Percentiles rank a stretch among this genome's conserved stretches.
Conservation (phyloP, 495 filamentous ascomycete species). For the Hypoxylon crocopeplum region DNA sequence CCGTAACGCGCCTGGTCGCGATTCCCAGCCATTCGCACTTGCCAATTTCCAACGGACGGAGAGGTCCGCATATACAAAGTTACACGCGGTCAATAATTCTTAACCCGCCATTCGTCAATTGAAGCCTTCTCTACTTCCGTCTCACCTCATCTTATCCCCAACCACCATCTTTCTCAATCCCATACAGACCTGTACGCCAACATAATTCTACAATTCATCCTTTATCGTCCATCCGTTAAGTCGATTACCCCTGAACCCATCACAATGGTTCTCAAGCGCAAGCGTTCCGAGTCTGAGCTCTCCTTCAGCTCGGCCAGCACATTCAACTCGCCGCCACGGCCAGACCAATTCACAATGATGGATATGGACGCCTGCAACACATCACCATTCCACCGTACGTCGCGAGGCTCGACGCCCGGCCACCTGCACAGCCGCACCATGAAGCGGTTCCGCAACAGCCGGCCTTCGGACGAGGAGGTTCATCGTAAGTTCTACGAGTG, state of each 20-base stretch:
- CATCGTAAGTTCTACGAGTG: slow-evolving; percentile 49
- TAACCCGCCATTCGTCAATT: slow-evolving; percentile 27
- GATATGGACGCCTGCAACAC: slow-evolving; percentile 21
- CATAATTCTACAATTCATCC: not conserved
- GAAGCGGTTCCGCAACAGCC: slow-evolving; percentile 58
- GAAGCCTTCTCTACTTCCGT: slow-evolving; percentile 2
- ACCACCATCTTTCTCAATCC: too few species aligned
- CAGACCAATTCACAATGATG: slow-evolving; percentile 23
- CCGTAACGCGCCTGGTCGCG: slow-evolving; percentile 31
- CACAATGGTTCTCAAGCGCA: slow-evolving; percentile 58
- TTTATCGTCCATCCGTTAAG: not conserved
- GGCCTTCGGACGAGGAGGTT: slow-evolving; percentile 55
- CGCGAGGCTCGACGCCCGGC: slow-evolving; percentile 13
- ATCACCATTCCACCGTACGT: slow-evolving; percentile 10
- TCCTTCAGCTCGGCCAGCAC: slow-evolving; percentile 44
- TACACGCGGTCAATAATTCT: slow-evolving; percentile 1
- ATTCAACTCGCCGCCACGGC: slow-evolving; percentile 45
- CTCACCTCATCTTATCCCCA: slow-evolving; percentile 25
- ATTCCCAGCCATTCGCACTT: slow-evolving; percentile 21
- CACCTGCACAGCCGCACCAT: slow-evolving; percentile 53
- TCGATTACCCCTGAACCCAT: not conserved
- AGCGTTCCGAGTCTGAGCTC: slow-evolving; percentile 58
- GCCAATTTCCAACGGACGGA: slow-evolving; percentile 7
- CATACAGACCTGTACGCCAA: not conserved
- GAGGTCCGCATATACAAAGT: slow-evolving; percentile 11